Evolutionary conservation across 495 filamentous ascomycete genomes (phyloP), one percentile per base, ranked within the genome.

Genomic region (Polyplosphaeria fusca): DNA sequence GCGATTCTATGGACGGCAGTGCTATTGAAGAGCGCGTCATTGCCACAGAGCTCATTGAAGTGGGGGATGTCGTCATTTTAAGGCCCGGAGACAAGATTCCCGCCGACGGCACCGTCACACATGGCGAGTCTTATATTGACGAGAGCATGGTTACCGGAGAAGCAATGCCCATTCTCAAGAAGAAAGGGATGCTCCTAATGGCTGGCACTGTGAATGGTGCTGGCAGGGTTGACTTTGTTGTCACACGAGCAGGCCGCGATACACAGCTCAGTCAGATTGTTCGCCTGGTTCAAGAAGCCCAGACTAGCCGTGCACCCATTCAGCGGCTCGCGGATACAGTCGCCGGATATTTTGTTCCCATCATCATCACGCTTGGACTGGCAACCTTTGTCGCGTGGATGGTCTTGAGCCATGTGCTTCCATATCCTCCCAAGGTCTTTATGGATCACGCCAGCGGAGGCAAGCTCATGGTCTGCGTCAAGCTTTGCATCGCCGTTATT

Each of bases 71-170:
- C 46, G 89, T 99, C 45, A 82, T 97, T 49, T 80, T 99, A 12
- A 86, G 87, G 47, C 93, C 93, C 1, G 93, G 93, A 48, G 94
- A 97, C 70, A 97, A 96, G 70, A 89, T 99, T 44, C 91, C 93
- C 2, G 94, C 92, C 0, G 93, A 99, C 69, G 93, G 93, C 19
- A 78, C 81, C 28, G 82, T 99, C 43, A 88, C 90, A 40, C 78
- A 85, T 24, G 93, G 93, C 9, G 89, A 96, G 71, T 91, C 88
- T 22, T 96, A 92, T 67, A 82, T 97, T 37, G 90, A 99, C 64
- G 93, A 99, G 69, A 95, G 89, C 67, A 97, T 97, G 94, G 91
- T 99, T 37, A 99, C 94, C 12, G 93, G 93, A 49, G 93, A 99
- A 74, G 86, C 92, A 2, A 86, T 95, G 74, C 91, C 92, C 0